phyloP scores from a whole-genome alignment of 495 filamentous ascomycete species.

The Wilcoxina mikolae region DNA sequence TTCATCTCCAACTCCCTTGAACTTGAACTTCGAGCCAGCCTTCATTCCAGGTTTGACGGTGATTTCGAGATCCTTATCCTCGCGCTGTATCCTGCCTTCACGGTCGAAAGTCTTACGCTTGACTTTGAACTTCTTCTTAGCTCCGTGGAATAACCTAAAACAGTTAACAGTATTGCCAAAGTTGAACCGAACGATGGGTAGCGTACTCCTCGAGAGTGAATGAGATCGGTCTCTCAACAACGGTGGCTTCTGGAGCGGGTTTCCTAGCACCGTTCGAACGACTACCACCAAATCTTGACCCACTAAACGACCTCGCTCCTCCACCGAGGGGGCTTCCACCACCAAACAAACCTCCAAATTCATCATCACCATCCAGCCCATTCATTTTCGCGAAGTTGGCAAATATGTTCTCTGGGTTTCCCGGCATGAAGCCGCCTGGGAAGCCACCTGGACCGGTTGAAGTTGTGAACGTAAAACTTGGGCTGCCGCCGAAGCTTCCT shows the following conservation, averaged over 20 bases:
- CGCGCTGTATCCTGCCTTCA: conserved; percentile 64
- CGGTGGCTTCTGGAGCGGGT: conserved; percentile 67
- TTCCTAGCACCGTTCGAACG: conserved; percentile 30
- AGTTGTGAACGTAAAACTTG: conserved; percentile 14
- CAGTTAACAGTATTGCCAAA: neutral
- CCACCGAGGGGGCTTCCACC: conserved; percentile 32
- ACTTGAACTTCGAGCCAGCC: conserved; percentile 94
- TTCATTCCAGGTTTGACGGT: conserved; percentile 90
- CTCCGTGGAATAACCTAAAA: conserved; percentile 49
- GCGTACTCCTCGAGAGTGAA: conserved; percentile 62
- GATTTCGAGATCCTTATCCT: conserved; percentile 83
- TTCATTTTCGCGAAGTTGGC: conserved; percentile 54
- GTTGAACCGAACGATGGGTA: neutral
- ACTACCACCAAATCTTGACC: conserved; percentile 27
- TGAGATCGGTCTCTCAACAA: conserved; percentile 69
- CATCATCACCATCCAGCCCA: conserved; percentile 33
- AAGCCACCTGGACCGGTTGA: conserved; percentile 9
- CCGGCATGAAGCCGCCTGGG: conserved; percentile 44
- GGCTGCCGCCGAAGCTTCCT: conserved; percentile 33
- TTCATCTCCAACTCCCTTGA: conserved; percentile 87
- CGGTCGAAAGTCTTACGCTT: conserved; percentile 87
- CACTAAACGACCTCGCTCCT: conserved; percentile 18
- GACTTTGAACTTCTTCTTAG: conserved; percentile 90
- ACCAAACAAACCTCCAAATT: conserved; percentile 35
- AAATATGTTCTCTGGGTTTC: conserved; percentile 71